Percentiles rank a stretch among this genome's conserved stretches.
These are phyloP conservation scores for Beauveria brongniartii DNA, from an alignment of 2,329 filamentous ascomycete genomes.

Conservation along the genomic window DNA sequence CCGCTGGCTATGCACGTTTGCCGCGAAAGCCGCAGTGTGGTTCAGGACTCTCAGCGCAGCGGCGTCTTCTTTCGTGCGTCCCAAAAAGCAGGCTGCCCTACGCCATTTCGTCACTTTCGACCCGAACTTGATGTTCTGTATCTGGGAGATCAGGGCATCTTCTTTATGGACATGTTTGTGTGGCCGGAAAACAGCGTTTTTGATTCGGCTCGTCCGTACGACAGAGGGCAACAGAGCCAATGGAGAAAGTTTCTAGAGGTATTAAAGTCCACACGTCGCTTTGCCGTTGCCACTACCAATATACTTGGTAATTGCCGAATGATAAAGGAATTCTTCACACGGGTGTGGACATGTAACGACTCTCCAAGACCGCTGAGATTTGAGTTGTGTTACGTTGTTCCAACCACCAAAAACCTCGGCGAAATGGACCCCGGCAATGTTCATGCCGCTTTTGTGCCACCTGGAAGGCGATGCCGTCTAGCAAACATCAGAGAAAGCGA, in stretches of 20 bases:
- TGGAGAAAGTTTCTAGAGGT: background rate
- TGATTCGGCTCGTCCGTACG: background rate
- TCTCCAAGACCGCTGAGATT: background rate
- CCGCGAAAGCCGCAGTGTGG: background rate
- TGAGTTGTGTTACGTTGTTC: background rate
- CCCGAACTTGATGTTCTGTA: background rate
- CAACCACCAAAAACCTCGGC: background rate
- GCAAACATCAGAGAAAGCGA: background rate
- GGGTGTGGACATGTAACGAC: background rate
- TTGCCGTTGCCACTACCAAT: background rate
- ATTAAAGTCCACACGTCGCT: background rate
- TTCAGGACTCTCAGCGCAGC: background rate
- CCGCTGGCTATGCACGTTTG: slow-evolving; percentile 4
- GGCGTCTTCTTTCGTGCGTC: background rate
- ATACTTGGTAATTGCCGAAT: background rate
- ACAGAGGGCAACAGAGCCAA: background rate
- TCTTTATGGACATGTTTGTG: background rate
- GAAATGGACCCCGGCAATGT: background rate
- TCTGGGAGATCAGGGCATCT: background rate
- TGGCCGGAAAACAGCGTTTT: background rate
- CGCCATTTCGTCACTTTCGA: background rate
- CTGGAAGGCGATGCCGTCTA: background rate
- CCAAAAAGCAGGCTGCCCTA: background rate
- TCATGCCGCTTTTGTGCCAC: background rate
- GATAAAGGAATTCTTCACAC: background rate